Conservation (phyloP, 148 eudicot genomes). For the Tetragonia tetragonoides region DNA sequence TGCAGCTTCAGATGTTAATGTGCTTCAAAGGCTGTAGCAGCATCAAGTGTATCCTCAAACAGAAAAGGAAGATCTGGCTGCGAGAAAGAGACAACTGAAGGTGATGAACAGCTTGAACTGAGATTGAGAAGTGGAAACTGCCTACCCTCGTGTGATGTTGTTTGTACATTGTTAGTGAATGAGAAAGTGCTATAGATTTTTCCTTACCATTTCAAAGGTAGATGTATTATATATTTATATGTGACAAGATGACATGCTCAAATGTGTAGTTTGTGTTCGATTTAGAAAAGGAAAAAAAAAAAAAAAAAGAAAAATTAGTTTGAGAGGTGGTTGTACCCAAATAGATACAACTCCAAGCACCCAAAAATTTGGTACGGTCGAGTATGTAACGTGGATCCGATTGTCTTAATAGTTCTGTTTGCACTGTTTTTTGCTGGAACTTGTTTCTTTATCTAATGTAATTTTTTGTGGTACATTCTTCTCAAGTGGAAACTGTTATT, state of each 20-base stretch:
- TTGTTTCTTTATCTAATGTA: too few species aligned
- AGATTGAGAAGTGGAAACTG: neutral
- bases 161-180: slow-evolving; percentile 10
- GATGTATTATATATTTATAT: neutral
- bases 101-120: neutral
- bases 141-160: neutral
- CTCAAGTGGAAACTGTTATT: too few species aligned
- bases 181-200: neutral
- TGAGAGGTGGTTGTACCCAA: too few species aligned
- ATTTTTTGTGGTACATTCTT: too few species aligned
- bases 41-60: neutral
- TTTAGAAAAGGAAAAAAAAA: too few species aligned
- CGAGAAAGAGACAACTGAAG: neutral
- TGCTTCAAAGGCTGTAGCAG: neutral
- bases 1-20: neutral
- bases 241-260: neutral
- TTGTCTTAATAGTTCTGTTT: too few species aligned
- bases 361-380: too few species aligned
- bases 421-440: too few species aligned
- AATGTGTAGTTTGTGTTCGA: neutral
- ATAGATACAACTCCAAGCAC: too few species aligned
- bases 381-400: too few species aligned
- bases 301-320: too few species aligned
- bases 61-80: neutral
- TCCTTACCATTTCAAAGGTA: neutral